phyloP scores from a whole-genome alignment of 208 protist species.

The Strigomonas culicis region DNA sequence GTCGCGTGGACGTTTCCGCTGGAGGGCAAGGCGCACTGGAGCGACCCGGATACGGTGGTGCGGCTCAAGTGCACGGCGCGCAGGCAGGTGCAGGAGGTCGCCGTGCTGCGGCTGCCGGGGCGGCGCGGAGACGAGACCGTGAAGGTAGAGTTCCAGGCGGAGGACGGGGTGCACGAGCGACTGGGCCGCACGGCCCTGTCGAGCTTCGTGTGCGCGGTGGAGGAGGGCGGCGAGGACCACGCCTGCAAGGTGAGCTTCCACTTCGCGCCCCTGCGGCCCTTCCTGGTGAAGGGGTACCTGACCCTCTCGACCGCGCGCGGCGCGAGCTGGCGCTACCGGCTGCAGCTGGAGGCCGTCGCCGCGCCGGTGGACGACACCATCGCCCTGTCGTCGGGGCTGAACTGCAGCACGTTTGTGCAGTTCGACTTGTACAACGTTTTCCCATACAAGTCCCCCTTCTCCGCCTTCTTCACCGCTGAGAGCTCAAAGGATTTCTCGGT shows the following conservation, averaged over 20 bases:
- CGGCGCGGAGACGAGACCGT: constrained; percentile 26
- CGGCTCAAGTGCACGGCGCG: constrained; percentile 61
- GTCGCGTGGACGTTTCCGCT: constrained; percentile 81
- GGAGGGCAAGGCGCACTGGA: constrained; percentile 72
- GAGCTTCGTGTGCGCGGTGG: constrained; percentile 36
- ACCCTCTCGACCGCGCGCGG: constrained; percentile 45
- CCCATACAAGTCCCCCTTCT: constrained; percentile 72
- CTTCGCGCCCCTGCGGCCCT: constrained; percentile 78
- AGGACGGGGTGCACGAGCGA: constrained; percentile 45
- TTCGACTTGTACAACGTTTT: constrained; percentile 91
- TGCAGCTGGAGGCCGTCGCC: constrained; percentile 74
- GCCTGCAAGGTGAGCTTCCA: constrained; percentile 43
- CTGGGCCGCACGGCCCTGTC: constrained; percentile 29
- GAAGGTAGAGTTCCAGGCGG: constrained; percentile 35
- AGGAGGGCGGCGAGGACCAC: constrained; percentile 21
- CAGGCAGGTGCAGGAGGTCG: constrained; percentile 38
- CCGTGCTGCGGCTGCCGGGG: constrained; percentile 47
- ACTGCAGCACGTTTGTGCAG: constrained; percentile 42
- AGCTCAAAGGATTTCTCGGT: constrained; percentile 84
- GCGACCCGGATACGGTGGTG: constrained; percentile 33
- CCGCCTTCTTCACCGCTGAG: constrained; percentile 83
- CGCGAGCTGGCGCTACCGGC: constrained; percentile 76
- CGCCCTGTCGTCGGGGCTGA: constrained; percentile 46
- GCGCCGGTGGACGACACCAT: constrained; percentile 87
- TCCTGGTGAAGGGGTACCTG: constrained; percentile 67